Conservation (phyloP, 805 yeast species). For the Zygotorulaspora chibaensis region DNA sequence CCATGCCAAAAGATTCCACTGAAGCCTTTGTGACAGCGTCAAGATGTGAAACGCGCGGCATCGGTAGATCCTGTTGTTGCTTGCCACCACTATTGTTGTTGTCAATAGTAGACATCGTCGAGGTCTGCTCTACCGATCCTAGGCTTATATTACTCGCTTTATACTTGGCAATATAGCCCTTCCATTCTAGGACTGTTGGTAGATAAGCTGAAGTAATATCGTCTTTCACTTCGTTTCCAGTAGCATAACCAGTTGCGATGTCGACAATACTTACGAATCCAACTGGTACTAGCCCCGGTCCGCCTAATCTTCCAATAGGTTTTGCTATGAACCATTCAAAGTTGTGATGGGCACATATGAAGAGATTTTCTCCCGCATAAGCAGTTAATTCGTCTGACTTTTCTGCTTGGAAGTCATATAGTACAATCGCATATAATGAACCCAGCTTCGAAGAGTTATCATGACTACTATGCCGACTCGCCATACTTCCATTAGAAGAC, state of each 20-base stretch:
- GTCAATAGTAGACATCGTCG: neutral
- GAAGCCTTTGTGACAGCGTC: constrained; percentile 44
- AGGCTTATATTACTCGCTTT: constrained; percentile 83
- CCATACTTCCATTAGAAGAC: constrained; percentile 15
- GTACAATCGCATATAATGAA: constrained; percentile 75
- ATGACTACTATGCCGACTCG: constrained; percentile 14
- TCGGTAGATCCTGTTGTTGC: constrained; percentile 16
- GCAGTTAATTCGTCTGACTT: constrained; percentile 80
- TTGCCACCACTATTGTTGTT: neutral
- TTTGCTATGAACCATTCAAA: constrained; percentile 98
- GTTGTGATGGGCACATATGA: constrained; percentile 93
- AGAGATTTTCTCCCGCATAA: constrained; percentile 78
- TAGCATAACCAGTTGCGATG: constrained; percentile 56
- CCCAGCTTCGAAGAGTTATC: constrained; percentile 22
- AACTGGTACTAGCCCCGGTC: constrained; percentile 95
- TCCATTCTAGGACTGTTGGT: constrained; percentile 97
- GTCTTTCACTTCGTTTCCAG: constrained; percentile 49
- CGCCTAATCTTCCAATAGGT: constrained; percentile 91
- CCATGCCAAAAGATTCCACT: constrained; percentile 75
- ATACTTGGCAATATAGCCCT: constrained; percentile 80
- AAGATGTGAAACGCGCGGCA: constrained; percentile 13
- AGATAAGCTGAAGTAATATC: constrained; percentile 64
- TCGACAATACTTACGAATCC: constrained; percentile 84
- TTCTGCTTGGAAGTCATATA: constrained; percentile 80
- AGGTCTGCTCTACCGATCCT: constrained; percentile 47